Evolutionary conservation across 2,329 filamentous ascomycete species (phyloP).

Genomic region (Cercospora sojina): DNA sequence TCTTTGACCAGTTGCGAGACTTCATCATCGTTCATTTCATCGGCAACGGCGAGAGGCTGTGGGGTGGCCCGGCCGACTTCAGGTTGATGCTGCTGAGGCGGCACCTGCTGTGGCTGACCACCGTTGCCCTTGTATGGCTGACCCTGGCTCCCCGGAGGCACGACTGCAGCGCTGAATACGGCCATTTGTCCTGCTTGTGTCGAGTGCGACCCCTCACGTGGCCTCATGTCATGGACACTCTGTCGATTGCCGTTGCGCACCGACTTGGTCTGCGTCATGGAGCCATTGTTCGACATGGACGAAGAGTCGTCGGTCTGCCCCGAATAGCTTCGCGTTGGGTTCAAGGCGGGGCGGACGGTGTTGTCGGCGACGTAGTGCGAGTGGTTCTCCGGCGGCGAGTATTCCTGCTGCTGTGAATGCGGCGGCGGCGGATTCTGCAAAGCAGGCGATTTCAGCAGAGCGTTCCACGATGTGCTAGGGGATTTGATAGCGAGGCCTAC

Average conservation of each 20-base stretch:
- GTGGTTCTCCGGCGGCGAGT: conserved; percentile 27
- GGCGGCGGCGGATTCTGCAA: conserved; percentile 18
- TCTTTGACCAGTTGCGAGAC: conserved; percentile 50
- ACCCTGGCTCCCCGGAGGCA: conserved; percentile 47
- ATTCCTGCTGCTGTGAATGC: conserved; percentile 24
- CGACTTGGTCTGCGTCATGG: conserved; percentile 31
- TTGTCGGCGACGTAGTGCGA: conserved; percentile 29
- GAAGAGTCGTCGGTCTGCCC: conserved; percentile 33
- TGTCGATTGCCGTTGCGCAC: conserved; percentile 34
- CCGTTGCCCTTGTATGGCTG: conserved; percentile 41
- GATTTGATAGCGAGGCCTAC: conserved; percentile 31
- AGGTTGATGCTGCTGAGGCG: conserved; percentile 31
- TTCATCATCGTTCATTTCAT: conserved; percentile 51
- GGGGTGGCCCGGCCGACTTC: conserved; percentile 42
- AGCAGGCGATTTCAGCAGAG: conserved; percentile 13
- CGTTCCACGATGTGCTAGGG: conserved; percentile 22
- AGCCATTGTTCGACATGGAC: conserved; percentile 38
- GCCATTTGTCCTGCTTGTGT: conserved; percentile 32
- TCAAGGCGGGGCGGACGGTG: conserved; percentile 25
- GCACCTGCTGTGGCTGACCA: conserved; percentile 28
- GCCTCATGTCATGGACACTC: conserved; percentile 35
- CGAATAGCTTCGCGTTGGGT: conserved; percentile 35
- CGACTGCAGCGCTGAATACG: conserved; percentile 48
- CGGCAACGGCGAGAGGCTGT: conserved; percentile 41
- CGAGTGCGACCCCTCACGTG: conserved; percentile 31